Base-by-base conservation (phyloP, 768 basidiomycete genomes). In the Leccinellum rugosiceps region DNA sequence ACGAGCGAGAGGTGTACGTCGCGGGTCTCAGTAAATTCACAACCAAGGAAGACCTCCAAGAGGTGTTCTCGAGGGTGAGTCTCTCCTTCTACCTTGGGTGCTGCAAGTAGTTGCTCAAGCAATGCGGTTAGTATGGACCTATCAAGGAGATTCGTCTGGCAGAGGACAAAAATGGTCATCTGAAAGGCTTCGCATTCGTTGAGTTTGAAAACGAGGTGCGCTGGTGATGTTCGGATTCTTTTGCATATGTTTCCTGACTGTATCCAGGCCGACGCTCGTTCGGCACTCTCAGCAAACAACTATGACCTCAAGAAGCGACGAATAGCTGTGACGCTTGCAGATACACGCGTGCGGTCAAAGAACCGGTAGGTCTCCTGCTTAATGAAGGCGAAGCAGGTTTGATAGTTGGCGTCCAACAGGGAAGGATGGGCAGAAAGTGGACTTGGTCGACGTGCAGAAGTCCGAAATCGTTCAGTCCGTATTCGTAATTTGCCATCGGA, bases 111-210 rank as follows among this genome's bases (percentile, higher is more conserved):
- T 64, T 32, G 57, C 56, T 21, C 23, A 26, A 58, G 15, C 23
- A 14, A 46, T 44, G 9, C 35, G 1, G 35, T 1, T 56, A 98
- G 94, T 94, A 88, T 68, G 96, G 96, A 2, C 65, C 76, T 3
- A 71, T 98, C 62, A 93, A 91, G 69, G 88, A 90, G 21, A 79
- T 98, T 41, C 84, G 94, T 55, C 78, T 98, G 68, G 84, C 85
- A 2, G 74, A 82, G 52, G 92, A 94, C 57, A 81, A 87, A 32
- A 80, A 83, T 45, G 87, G 86, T 0, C 77, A 82, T 50, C 80
- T 79, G 30, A 94, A 85, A 68, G 95, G 97, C 1, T 95, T 92
- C 67, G 95, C 91, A 0, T 98, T 98, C 65, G 78, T 98, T 31
- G 94, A 98, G 67, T 98, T 91, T 66, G 87, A 90, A 58, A 79